Conservation (phyloP, 148 eudicot species). For the Cornus florida region DNA sequence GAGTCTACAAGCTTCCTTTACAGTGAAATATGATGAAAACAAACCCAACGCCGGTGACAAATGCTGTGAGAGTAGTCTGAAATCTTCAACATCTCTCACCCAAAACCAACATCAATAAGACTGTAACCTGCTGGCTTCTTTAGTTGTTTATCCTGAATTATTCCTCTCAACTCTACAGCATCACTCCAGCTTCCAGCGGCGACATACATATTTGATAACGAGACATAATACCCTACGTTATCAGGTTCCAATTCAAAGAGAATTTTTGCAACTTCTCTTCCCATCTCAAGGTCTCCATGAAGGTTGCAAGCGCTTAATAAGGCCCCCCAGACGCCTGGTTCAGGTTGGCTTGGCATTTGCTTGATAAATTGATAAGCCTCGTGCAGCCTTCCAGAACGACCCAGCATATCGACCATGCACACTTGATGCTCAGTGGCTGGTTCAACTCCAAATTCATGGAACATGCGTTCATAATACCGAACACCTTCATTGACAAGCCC, state of each 20-base stretch:
- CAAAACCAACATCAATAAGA: slow-evolving; percentile 33
- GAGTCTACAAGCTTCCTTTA: too few relatives aligned
- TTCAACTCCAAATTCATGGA: slow-evolving; percentile 25
- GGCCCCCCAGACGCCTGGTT: slow-evolving; percentile 52
- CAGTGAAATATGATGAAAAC: too few relatives aligned
- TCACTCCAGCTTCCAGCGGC: slow-evolving; percentile 52
- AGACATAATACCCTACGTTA: slow-evolving; percentile 39
- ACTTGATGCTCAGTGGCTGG: slow-evolving; percentile 41
- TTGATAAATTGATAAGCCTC: slow-evolving; percentile 45
- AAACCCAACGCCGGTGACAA: too few relatives aligned
- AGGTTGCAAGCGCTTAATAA: slow-evolving; percentile 45
- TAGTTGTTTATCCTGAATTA: slow-evolving; percentile 26
- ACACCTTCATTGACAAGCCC: slow-evolving; percentile 41
- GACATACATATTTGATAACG: slow-evolving; percentile 42
- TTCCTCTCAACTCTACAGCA: slow-evolving; percentile 41
- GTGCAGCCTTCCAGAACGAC: slow-evolving; percentile 34
- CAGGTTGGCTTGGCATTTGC: slow-evolving; percentile 12
- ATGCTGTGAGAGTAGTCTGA: neutral
- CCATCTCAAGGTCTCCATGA: slow-evolving; percentile 49
- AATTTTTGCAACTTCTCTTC: slow-evolving; percentile 41
- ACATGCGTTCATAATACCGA: slow-evolving; percentile 33
- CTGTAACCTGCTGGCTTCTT: slow-evolving; percentile 39
- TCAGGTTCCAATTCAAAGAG: slow-evolving; percentile 40
- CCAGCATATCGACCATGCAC: slow-evolving; percentile 45
- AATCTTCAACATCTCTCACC: neutral